Evolutionary conservation across 345 rosid genomes (phyloP).

Genomic region (Laguncularia racemosa): DNA sequence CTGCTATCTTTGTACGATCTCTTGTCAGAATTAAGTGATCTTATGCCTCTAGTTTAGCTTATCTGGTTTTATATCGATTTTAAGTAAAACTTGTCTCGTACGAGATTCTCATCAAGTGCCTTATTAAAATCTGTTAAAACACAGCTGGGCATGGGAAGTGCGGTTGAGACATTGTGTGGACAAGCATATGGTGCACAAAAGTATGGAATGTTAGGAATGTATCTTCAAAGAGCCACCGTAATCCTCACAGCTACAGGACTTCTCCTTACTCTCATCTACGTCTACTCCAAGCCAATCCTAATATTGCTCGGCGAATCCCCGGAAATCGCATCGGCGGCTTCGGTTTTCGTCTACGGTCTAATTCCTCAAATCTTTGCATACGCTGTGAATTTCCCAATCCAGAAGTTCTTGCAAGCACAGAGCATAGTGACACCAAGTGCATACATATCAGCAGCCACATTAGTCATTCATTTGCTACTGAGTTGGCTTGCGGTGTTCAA

Average conservation of each 20-base stretch:
- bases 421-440: constrained; percentile 59
- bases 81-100: no score
- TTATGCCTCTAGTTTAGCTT: no score
- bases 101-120: no score
- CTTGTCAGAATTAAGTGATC: no score
- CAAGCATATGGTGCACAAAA: constrained; percentile 57
- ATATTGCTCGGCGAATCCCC: constrained; percentile 44
- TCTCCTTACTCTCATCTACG: constrained; percentile 30
- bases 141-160: constrained; percentile 62
- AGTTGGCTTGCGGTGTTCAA: constrained; percentile 39
- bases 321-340: constrained; percentile 46
- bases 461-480: constrained; percentile 27
- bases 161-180: constrained; percentile 69
- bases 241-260: constrained; percentile 42
- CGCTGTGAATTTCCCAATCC: constrained; percentile 57
- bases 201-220: constrained; percentile 48
- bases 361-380: constrained; percentile 60
- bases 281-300: constrained; percentile 37
- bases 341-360: constrained; percentile 44
- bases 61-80: no score
- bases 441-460: constrained; percentile 34
- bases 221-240: constrained; percentile 53
- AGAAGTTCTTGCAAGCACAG: constrained; percentile 48
- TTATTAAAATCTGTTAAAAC: no score
- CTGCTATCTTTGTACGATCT: no score